Percentiles rank a stretch among this genome's conserved stretches.
phyloP scores from a whole-genome alignment of 441 rosid species.

The Gossypium laxum region DNA sequence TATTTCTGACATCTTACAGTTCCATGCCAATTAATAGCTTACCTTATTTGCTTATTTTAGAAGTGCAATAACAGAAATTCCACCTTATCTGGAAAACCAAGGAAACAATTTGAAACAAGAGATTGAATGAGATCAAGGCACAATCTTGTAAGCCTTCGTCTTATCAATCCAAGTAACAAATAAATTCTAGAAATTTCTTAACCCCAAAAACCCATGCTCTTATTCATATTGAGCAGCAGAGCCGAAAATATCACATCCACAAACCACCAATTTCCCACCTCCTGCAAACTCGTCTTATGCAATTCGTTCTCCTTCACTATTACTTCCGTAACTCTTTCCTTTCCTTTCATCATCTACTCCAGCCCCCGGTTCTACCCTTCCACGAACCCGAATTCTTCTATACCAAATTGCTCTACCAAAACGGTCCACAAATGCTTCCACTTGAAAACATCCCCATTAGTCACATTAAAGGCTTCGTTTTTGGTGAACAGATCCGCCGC shows the following conservation, averaged over 20 bases:
- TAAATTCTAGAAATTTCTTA: conserved; percentile 60
- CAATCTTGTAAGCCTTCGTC: conserved; percentile 54
- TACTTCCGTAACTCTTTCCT: conserved; percentile 59
- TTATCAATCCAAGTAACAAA: conserved; percentile 60
- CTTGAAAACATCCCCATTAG: conserved; percentile 61
- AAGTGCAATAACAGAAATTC: neutral
- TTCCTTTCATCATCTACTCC: conserved; percentile 55
- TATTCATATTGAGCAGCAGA: conserved; percentile 43
- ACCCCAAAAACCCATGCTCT: conserved; percentile 72
- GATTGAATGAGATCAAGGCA: conserved; percentile 32
- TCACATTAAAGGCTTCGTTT: conserved; percentile 59
- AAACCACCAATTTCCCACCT: conserved; percentile 59
- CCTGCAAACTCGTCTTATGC: conserved; percentile 39
- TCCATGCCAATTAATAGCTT: neutral
- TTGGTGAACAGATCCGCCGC: conserved; percentile 46
- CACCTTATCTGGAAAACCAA: neutral
- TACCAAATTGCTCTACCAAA: conserved; percentile 67
- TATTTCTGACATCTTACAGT: neutral
- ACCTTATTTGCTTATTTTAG: neutral
- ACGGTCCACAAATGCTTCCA: conserved; percentile 77
- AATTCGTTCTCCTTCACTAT: conserved; percentile 51
- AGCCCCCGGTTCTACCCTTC: conserved; percentile 39
- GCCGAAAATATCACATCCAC: conserved; percentile 30
- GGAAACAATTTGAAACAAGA: neutral
- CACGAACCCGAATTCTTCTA: conserved; percentile 49